These are phyloP conservation scores for Sclerotinia nivalis DNA, from an alignment of 2,329 filamentous ascomycete species.

Conservation along the genomic window DNA sequence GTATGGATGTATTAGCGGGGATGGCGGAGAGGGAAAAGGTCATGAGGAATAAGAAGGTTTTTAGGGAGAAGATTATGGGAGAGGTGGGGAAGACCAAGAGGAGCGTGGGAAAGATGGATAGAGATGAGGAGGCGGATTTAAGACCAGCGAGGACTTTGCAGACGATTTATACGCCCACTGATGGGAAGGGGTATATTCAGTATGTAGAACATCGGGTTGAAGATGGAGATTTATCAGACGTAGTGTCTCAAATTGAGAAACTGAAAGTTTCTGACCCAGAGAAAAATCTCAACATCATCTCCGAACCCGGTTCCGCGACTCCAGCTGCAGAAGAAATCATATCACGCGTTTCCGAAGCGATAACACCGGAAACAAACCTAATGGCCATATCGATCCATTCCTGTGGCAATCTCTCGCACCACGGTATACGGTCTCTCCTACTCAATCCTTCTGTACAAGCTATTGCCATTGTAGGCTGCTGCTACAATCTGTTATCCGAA, in stretches of 20 bases:
- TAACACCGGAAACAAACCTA: slow-evolving; percentile 46
- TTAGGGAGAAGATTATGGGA: slow-evolving; percentile 48
- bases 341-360: neutral
- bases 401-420: slow-evolving; percentile 95
- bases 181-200: slow-evolving; percentile 69
- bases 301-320: neutral
- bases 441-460: slow-evolving; percentile 82
- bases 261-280: slow-evolving; percentile 37
- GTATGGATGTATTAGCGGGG: slow-evolving; percentile 80
- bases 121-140: slow-evolving; percentile 47
- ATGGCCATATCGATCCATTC: slow-evolving; percentile 97
- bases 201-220: slow-evolving; percentile 76
- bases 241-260: slow-evolving; percentile 62
- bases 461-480: slow-evolving; percentile 96
- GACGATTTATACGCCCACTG: slow-evolving; percentile 55
- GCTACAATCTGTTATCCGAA: slow-evolving; percentile 95
- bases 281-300: slow-evolving; percentile 1
- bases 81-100: slow-evolving; percentile 37
- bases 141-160: slow-evolving; percentile 53
- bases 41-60: slow-evolving; percentile 82
- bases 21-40: slow-evolving; percentile 71
- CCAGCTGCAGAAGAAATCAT: neutral
- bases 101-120: slow-evolving; percentile 24
- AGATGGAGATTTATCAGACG: slow-evolving; percentile 68
- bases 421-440: slow-evolving; percentile 82